Base-by-base conservation (phyloP, 345 rosid genomes). In the Eucalyptus lansdowneana region DNA sequence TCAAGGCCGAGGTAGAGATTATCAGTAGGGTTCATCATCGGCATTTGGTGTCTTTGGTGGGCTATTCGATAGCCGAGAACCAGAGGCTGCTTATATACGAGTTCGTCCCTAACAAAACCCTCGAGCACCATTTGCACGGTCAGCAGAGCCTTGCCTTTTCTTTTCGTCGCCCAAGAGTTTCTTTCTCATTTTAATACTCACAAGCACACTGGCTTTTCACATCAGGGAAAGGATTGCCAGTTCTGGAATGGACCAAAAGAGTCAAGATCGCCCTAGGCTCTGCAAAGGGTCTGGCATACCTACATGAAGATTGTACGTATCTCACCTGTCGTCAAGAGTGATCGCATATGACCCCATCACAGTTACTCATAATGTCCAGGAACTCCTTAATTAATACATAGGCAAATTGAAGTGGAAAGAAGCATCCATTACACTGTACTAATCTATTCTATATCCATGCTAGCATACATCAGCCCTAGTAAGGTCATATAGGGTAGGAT, bases 281-380 rank as follows among this genome's bases (percentile, higher is more conserved):
- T 72, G 99, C 99, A 13, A 98, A 97, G 97, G 99, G 99, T 42
- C 94, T 98, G 93, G 99, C 99, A 31, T 98, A 97, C 92, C 93
- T 98, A 87, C 99, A 98, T 53, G 99, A 98, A 94, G 99, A 97
- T 80, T 98, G 99, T 98, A 94, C 14, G 99, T 93, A 72, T 87
- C 85, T 65, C 81, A 91, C 51, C 50, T 50, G 83, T 76, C 27
- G 2, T 37, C 87, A 69, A 37, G 58, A 11, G 87, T 14, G 27
- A 15, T 86, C 83, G 69, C 80, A 58, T 50, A 31, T 29, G 15
- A 9, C 17, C 45, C 67, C 17, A 89, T 40, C 86, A 4, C 5
- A 87, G 13, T 4, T 80, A 44, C 24, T 47, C 50, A 60, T 53
- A 21, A 42, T 58, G 86, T 7, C 88, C 87, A 85, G 54, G 31